phyloP scores from a whole-genome alignment of 768 basidiomycete genomes.

The Psilocybe cubensis region DNA sequence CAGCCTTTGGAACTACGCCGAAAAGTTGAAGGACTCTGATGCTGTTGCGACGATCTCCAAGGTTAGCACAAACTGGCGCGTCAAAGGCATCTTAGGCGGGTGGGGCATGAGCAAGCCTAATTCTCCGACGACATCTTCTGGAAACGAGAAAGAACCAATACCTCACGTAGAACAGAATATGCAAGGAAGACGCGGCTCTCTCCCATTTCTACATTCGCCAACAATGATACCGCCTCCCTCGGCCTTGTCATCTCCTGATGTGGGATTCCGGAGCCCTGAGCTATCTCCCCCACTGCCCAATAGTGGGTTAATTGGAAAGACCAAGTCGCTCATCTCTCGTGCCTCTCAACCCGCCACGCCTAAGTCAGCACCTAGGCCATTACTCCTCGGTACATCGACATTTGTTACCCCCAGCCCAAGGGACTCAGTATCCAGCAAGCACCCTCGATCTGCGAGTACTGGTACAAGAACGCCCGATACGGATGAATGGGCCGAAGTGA shows the following conservation, averaged over 20 bases:
- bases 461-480: slow-evolving; percentile 31
- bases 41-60: slow-evolving; percentile 72
- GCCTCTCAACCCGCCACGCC: slow-evolving; percentile 33
- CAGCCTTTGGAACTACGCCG: slow-evolving; percentile 71
- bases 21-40: slow-evolving; percentile 75
- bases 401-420: slow-evolving; percentile 40
- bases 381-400: slow-evolving; percentile 61
- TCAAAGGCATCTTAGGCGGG: slow-evolving; percentile 55
- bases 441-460: slow-evolving; percentile 34
- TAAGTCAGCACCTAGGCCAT: slow-evolving; percentile 65
- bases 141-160: neutral
- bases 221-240: slow-evolving; percentile 50
- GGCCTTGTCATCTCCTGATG: slow-evolving; percentile 1
- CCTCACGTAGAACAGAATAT: neutral
- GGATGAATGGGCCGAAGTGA: slow-evolving; percentile 54
- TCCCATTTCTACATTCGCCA: slow-evolving; percentile 54
- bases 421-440: slow-evolving; percentile 10
- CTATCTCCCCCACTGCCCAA: slow-evolving; percentile 22
- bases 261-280: slow-evolving; percentile 14
- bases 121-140: neutral
- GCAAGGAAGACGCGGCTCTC: neutral
- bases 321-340: slow-evolving; percentile 35
- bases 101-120: slow-evolving; percentile 33
- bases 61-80: slow-evolving; percentile 77
- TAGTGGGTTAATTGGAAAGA: slow-evolving; percentile 25